A percentile compares a stretch with the other conserved stretches of the same genome.
Evolutionary conservation across 768 basidiomycete species (phyloP).

Genomic region (Lactifluus hygrophoroides): DNA sequence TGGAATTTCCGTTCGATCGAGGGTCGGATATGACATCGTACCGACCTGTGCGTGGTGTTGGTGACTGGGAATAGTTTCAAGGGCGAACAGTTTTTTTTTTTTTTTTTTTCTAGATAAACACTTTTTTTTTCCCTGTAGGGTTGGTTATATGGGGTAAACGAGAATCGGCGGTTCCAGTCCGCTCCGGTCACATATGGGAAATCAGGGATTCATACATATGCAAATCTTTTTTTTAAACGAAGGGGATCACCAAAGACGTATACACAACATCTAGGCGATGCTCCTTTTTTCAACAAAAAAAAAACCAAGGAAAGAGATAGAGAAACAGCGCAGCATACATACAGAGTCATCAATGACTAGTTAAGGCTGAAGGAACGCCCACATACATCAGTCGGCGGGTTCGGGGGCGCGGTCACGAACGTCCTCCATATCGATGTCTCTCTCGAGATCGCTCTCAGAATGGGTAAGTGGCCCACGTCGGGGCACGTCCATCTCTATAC

Average conservation of each 20-base stretch:
- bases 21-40: not conserved
- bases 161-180: not conserved
- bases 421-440: constrained; percentile 17
- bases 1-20: not conserved
- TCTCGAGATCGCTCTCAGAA: constrained; percentile 12
- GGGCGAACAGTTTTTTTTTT: not conserved
- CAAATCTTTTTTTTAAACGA: not conserved
- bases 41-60: no score
- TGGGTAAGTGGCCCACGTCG: constrained; percentile 3
- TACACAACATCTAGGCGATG: constrained; percentile 8
- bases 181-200: not conserved
- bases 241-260: not conserved
- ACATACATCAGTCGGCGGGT: constrained; percentile 16
- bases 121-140: no score
- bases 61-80: no score
- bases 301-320: not conserved
- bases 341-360: not conserved
- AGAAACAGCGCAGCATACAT: not conserved
- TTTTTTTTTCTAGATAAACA: no score
- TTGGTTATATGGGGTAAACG: not conserved
- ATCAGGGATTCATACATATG: not conserved
- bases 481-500: not conserved
- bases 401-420: constrained; percentile 15
- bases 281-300: constrained; percentile 4
- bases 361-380: constrained; percentile 4